Evolutionary conservation across 768 basidiomycete genomes (phyloP).

Genomic region (Mycena haematopus): DNA sequence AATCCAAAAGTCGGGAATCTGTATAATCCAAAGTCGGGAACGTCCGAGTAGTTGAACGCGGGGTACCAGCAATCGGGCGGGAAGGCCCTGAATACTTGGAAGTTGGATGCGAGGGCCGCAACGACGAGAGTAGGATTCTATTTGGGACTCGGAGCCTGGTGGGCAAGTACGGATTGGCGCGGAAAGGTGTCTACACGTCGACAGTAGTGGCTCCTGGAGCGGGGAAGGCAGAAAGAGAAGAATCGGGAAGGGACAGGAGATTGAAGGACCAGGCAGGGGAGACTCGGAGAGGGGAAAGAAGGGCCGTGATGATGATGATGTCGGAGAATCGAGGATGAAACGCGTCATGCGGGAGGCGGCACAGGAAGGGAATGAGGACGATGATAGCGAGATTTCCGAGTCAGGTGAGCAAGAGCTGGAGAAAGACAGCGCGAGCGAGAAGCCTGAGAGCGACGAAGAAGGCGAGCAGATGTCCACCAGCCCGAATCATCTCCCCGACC

Average conservation of each 20-base stretch:
- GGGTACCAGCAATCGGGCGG: no score
- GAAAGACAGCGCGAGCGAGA: conserved; percentile 28
- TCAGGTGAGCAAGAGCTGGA: conserved; percentile 36
- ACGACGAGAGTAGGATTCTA: no score
- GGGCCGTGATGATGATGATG: neutral
- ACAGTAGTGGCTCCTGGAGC: no score
- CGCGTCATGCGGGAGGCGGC: conserved; percentile 48
- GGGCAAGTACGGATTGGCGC: no score
- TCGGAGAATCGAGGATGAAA: conserved; percentile 40
- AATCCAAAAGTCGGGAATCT: no score
- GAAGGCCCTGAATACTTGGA: no score
- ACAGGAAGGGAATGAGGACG: conserved; percentile 26
- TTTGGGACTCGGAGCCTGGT: no score
- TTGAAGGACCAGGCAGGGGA: conserved; percentile 37
- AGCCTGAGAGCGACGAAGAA: conserved; percentile 37
- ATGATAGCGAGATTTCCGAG: conserved; percentile 32
- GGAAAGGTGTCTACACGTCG: no score
- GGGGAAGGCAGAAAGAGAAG: conserved; percentile 47
- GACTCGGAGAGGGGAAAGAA: conserved; percentile 32
- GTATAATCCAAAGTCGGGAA: no score
- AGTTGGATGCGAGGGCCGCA: no score
- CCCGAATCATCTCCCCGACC: conserved; percentile 70
- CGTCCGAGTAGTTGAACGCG: no score
- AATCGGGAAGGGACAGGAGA: conserved; percentile 55
- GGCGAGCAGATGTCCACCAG: no score